These are phyloP conservation scores for Coemansia sp. DNA, from an alignment of 371 early-diverging fungal species.

Conservation along the genomic window DNA sequence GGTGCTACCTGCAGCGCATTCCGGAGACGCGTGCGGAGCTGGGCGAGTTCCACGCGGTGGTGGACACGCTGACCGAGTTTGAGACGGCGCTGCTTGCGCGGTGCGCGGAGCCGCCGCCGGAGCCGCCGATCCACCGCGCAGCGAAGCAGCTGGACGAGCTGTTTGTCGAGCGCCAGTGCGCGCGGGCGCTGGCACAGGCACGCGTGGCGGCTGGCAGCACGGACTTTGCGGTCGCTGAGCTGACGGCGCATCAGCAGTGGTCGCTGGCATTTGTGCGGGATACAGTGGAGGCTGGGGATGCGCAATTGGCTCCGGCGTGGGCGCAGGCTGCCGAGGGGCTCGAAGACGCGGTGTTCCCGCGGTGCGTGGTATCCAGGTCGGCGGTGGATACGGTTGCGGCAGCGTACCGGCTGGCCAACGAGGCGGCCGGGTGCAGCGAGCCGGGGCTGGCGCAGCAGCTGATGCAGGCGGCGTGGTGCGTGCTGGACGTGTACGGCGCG, in stretches of 20 bases:
- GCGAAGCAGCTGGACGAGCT: constrained; percentile 19
- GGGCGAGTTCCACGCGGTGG: not conserved
- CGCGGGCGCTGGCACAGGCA: constrained; percentile 10
- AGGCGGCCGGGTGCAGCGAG: constrained; percentile 3
- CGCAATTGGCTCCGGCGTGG: constrained; percentile 3
- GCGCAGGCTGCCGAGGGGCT: not conserved
- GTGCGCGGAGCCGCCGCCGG: not conserved
- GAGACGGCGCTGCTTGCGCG: constrained; percentile 14
- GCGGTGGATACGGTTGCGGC: constrained; percentile 7
- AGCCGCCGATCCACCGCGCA: constrained; percentile 15
- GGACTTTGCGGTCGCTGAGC: constrained; percentile 4
- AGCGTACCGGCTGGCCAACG: constrained; percentile 26
- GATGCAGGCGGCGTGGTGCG: constrained; percentile 5
- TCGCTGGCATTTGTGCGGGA: constrained; percentile 8
- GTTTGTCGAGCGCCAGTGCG: constrained; percentile 16
- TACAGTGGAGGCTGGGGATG: not conserved
- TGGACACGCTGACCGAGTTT: constrained; percentile 12
- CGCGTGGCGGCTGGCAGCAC: constrained; percentile 22
- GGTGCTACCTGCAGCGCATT: constrained; percentile 23
- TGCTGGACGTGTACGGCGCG: constrained; percentile 19
- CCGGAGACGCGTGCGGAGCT: constrained; percentile 18
- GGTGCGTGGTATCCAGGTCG: constrained; percentile 22
- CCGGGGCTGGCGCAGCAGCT: not conserved
- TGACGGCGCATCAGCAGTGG: constrained; percentile 23
- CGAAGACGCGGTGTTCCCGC: constrained; percentile 14